Percentiles rank a stretch among this genome's conserved stretches.
These are phyloP conservation scores for Chalciporus chontae DNA, from an alignment of 768 basidiomycete genomes.

Conservation along the genomic window DNA sequence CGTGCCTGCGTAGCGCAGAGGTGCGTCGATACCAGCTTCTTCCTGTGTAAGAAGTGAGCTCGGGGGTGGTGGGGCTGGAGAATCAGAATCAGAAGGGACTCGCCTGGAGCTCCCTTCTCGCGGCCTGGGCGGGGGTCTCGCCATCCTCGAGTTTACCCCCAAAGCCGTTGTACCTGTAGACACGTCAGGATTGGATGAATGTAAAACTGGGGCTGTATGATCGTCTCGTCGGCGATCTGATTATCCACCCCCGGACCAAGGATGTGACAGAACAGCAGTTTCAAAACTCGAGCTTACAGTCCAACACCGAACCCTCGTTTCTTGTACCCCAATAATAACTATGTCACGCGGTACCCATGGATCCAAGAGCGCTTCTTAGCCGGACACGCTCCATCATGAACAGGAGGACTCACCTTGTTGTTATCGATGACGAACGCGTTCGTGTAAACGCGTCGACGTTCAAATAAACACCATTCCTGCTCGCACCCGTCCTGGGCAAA, in stretches of 20 bases:
- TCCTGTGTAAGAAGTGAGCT: slow-evolving; percentile 45
- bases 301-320: slow-evolving; percentile 73
- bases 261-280: neutral
- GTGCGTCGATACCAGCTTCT: slow-evolving; percentile 73
- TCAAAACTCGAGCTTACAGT: slow-evolving; percentile 40
- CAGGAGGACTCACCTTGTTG: slow-evolving; percentile 36
- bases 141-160: slow-evolving; percentile 82
- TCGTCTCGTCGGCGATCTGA: neutral
- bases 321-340: slow-evolving; percentile 75
- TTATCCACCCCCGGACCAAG: neutral
- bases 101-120: slow-evolving; percentile 67
- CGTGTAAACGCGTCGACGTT: slow-evolving; percentile 51
- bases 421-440: slow-evolving; percentile 65
- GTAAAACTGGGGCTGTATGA: too few species aligned
- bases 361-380: too few species aligned
- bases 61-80: too few species aligned
- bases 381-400: too few species aligned
- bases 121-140: slow-evolving; percentile 68
- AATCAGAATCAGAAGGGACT: too few species aligned
- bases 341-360: slow-evolving; percentile 39
- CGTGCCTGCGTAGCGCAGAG: slow-evolving; percentile 58
- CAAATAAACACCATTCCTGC: slow-evolving; percentile 45
- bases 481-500: slow-evolving; percentile 39
- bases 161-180: slow-evolving; percentile 77
- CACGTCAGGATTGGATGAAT: neutral